Evolutionary conservation across 345 rosid genomes (phyloP), one percentile per base, ranked within the genome.

Genomic region (Populus alba): DNA sequence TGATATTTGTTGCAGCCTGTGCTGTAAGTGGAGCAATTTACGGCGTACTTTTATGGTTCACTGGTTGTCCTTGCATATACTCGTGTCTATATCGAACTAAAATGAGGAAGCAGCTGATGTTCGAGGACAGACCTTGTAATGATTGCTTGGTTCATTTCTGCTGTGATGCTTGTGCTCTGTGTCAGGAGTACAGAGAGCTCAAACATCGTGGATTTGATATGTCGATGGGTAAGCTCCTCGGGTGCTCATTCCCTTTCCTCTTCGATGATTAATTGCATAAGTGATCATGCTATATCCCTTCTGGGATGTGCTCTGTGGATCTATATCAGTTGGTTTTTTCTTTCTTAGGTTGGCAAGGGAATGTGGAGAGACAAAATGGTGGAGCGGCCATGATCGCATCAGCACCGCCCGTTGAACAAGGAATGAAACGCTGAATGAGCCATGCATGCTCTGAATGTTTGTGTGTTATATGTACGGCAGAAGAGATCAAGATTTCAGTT

Each of bases 111-210:
- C 80, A 82, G 27, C 85, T 75, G 18, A 37, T 15, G 65, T 55
- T 87, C 27, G 10, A 71, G 8, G 85, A 79, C 7, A 76, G 47
- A 8, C 62, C 72, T 8, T 78, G 82, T 18, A 37, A 39, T 1
- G 87, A 87, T 51, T 87, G 85, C 59, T 29, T 79, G 41, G 59
- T 66, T 18, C 87, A 87, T 57, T 79, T 33, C n/a, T 87, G 37
- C 68, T 87, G 87, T 72, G 87, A 84, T 80, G 0, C 23, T 6
- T 87, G 87, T 62, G 81, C 89, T 51, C 74, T 87, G 15, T 80
- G 84, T 47, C 87, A 87, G 47, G 84, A 87, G 53, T 84, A 87
- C 13, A 78, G 83, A 2, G 87, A 87, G 78, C 89, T 87, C 74
- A 2, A 87, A 71, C 71, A 20, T 53, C 86, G 84, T 55, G 89